These are phyloP conservation scores for Debaryomyces fabryi DNA, from an alignment of 1,139 yeast genomes.

Conservation along the genomic window DNA sequence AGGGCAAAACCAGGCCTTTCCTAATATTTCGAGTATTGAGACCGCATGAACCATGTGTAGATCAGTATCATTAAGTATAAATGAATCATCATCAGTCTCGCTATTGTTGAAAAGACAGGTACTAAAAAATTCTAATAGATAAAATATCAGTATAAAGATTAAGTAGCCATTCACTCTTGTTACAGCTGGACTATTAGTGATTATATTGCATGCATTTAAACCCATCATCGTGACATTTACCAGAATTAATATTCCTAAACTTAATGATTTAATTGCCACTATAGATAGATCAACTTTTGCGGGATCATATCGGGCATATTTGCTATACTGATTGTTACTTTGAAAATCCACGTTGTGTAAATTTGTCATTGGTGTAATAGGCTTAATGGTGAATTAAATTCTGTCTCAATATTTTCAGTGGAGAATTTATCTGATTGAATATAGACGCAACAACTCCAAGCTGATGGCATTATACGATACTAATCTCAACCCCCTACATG, in stretches of 20 bases:
- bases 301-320: constrained; percentile 27
- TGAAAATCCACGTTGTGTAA: background rate
- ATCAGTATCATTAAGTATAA: constrained; percentile 71
- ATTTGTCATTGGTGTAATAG: background rate
- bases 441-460: background rate
- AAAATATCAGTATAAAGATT: constrained; percentile 61
- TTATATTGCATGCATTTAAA: constrained; percentile 7
- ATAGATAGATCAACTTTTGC: constrained; percentile 32
- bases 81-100: constrained; percentile 73
- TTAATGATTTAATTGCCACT: constrained; percentile 36
- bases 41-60: constrained; percentile 64
- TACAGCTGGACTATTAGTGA: background rate
- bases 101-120: constrained; percentile 74
- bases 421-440: background rate
- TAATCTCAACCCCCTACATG: constrained; percentile 24
- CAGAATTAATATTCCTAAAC: constrained; percentile 32
- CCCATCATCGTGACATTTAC: constrained; percentile 16
- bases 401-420: background rate
- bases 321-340: background rate
- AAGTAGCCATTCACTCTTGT: constrained; percentile 43
- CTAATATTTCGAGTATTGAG: constrained; percentile 29
- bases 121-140: constrained; percentile 75
- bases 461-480: constrained; percentile 17
- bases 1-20: constrained; percentile 7
- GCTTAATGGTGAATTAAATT: no score